Percentiles rank a stretch among this genome's conserved stretches.
Evolutionary conservation across 108 stramenopile species (phyloP).

Genomic region (Cyclotella cryptica): DNA sequence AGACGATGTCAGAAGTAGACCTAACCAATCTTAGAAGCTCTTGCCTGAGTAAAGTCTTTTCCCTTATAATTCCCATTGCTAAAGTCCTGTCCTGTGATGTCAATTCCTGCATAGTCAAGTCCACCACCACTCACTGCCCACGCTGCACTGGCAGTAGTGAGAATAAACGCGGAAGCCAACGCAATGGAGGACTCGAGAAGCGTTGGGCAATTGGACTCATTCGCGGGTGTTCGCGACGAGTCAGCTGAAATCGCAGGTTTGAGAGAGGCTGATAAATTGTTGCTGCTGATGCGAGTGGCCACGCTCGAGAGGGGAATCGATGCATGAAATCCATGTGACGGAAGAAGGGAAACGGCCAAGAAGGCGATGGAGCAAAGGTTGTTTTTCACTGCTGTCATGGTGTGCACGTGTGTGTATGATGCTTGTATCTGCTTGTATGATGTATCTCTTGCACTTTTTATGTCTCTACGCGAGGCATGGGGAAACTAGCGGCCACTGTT

Average conservation of each 20-base stretch:
- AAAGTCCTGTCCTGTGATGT: slow-evolving; percentile 84
- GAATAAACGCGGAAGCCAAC: neutral
- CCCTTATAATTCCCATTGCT: slow-evolving; percentile 80
- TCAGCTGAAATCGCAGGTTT: neutral
- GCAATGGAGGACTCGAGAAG: slow-evolving; percentile 5
- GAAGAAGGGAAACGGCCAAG: neutral
- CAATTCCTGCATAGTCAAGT: slow-evolving; percentile 78
- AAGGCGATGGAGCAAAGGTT: neutral
- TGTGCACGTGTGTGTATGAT: no score
- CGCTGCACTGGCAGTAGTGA: slow-evolving; percentile 17
- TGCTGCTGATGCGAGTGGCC: neutral
- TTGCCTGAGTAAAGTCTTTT: slow-evolving; percentile 88
- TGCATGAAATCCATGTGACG: slow-evolving; percentile 11
- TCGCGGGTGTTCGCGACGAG: neutral
- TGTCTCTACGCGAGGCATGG: no score
- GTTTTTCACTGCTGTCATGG: neutral
- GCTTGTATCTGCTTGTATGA: no score
- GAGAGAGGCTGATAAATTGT: neutral
- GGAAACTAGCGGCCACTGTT: no score
- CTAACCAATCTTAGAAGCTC: no score
- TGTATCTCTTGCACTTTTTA: no score
- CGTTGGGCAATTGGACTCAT: neutral
- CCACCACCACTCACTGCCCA: slow-evolving; percentile 62
- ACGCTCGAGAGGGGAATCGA: neutral
- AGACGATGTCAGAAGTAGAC: no score